Percentiles rank a stretch among this genome's conserved stretches.
phyloP scores from a whole-genome alignment of 176 grass and related monocot species.

The Eleusine coracana region DNA sequence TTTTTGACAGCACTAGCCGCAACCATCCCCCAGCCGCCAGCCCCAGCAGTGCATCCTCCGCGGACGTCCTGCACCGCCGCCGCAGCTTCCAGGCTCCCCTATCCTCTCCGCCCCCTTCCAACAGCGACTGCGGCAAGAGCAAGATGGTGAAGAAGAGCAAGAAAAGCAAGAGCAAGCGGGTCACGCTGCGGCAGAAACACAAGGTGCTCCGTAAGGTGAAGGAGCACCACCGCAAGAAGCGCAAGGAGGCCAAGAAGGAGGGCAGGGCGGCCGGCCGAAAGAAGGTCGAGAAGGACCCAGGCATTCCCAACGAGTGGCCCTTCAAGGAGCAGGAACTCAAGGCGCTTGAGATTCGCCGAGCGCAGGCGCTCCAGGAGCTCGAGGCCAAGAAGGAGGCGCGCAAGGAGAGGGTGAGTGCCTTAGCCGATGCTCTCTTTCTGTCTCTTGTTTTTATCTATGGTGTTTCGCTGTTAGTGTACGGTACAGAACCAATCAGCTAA shows the following conservation, averaged over 20 bases:
- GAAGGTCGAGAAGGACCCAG: conserved; percentile 97
- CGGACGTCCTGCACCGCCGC: neutral
- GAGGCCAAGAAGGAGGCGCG: conserved; percentile 88
- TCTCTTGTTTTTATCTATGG: neutral
- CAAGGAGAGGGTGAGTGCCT: conserved; percentile 75
- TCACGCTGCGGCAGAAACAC: conserved; percentile 71
- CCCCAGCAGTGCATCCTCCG: neutral
- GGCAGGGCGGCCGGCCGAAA: conserved; percentile 57
- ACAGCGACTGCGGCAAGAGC: neutral
- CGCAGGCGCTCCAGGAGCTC: conserved; percentile 68
- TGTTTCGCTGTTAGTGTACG: neutral
- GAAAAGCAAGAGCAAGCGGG: conserved; percentile 98
- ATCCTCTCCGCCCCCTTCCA: neutral
- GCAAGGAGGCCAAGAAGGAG: conserved; percentile 93
- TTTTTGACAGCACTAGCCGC: too few relatives aligned
- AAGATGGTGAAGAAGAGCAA: conserved; percentile 93
- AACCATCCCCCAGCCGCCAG: too few relatives aligned
- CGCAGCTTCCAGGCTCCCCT: neutral
- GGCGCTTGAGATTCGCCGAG: conserved; percentile 67
- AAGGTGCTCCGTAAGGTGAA: conserved; percentile 90
- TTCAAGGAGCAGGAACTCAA: conserved; percentile 95
- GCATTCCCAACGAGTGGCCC: conserved; percentile 94
- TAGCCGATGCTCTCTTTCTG: neutral
- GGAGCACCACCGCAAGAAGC: conserved; percentile 94
- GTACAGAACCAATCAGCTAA: neutral